phyloP scores from a whole-genome alignment of 2,329 filamentous ascomycete species.

The Chaetomiaceae sp. region DNA sequence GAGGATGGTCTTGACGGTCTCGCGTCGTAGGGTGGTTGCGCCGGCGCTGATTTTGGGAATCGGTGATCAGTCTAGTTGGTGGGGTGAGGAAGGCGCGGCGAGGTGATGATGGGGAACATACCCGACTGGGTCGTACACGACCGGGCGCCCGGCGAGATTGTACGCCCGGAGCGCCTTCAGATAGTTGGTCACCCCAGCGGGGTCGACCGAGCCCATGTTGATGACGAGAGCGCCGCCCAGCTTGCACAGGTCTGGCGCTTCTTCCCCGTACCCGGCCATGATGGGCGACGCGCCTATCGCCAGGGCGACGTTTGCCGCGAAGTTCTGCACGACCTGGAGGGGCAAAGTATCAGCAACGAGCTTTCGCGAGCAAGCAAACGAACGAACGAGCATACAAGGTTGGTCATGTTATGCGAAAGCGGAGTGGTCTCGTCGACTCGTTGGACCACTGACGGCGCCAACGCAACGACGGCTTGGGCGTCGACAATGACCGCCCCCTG shows the following conservation, averaged over 20 bases:
- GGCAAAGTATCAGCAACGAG: neutral
- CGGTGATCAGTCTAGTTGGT: too few species aligned
- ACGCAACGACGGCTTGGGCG: slow-evolving; percentile 22
- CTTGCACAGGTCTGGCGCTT: slow-evolving; percentile 72
- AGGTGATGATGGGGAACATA: slow-evolving; percentile 33
- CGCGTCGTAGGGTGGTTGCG: slow-evolving; percentile 67
- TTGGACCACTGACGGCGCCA: slow-evolving; percentile 44
- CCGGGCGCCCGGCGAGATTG: slow-evolving; percentile 67
- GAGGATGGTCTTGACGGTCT: slow-evolving; percentile 66
- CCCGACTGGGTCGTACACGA: slow-evolving; percentile 87
- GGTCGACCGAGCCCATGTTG: slow-evolving; percentile 90
- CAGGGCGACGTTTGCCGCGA: slow-evolving; percentile 85
- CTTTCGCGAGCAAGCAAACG: neutral
- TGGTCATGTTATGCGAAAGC: slow-evolving; percentile 95
- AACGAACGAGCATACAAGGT: slow-evolving; percentile 48
- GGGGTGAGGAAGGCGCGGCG: too few species aligned
- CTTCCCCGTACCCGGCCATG: slow-evolving; percentile 82
- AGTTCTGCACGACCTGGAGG: slow-evolving; percentile 74
- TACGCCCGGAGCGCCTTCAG: slow-evolving; percentile 70
- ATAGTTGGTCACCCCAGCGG: slow-evolving; percentile 67
- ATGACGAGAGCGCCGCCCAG: slow-evolving; percentile 76
- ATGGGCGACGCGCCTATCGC: slow-evolving; percentile 83
- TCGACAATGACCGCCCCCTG: slow-evolving; percentile 10
- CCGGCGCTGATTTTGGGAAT: slow-evolving; percentile 56
- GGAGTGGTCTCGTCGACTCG: slow-evolving; percentile 59